Evolutionary conservation across 768 basidiomycete species (phyloP).

Genomic region (Naganishia vishniacii): DNA sequence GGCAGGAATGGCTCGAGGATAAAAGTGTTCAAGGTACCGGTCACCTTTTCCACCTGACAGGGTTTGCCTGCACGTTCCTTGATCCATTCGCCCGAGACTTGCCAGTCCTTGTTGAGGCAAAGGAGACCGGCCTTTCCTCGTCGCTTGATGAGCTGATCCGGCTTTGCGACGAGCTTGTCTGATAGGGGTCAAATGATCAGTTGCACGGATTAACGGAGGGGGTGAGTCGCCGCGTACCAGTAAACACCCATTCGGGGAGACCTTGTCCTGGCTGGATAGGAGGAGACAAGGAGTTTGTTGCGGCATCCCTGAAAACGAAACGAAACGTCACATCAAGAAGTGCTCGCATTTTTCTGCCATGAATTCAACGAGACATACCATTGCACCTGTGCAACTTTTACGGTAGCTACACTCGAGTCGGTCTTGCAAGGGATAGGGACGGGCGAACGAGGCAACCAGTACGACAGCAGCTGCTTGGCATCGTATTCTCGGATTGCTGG

Average conservation of each 20-base stretch:
- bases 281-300: slow-evolving; percentile 46
- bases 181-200: not conserved
- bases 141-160: slow-evolving; percentile 91
- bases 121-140: slow-evolving; percentile 97
- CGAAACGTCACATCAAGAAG: not conserved
- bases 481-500: slow-evolving; percentile 93
- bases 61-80: slow-evolving; percentile 81
- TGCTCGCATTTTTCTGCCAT: too few species aligned
- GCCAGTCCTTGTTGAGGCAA: slow-evolving; percentile 86
- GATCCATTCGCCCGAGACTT: slow-evolving; percentile 83
- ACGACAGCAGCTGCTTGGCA: slow-evolving; percentile 92
- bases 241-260: slow-evolving; percentile 50
- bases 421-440: slow-evolving; percentile 56
- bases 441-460: slow-evolving; percentile 91
- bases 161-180: slow-evolving; percentile 51
- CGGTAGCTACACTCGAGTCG: slow-evolving; percentile 54
- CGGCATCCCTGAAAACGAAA: slow-evolving; percentile 39
- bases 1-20: slow-evolving; percentile 99
- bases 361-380: slow-evolving; percentile 41
- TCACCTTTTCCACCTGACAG: slow-evolving; percentile 85
- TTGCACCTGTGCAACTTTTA: slow-evolving; percentile 63
- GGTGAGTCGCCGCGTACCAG: slow-evolving; percentile 13
- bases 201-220: not conserved
- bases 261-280: slow-evolving; percentile 48
- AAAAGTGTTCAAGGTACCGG: slow-evolving; percentile 94